These are phyloP conservation scores for Termitomyces sp. DNA, from an alignment of 768 basidiomycete species.

Conservation along the genomic window DNA sequence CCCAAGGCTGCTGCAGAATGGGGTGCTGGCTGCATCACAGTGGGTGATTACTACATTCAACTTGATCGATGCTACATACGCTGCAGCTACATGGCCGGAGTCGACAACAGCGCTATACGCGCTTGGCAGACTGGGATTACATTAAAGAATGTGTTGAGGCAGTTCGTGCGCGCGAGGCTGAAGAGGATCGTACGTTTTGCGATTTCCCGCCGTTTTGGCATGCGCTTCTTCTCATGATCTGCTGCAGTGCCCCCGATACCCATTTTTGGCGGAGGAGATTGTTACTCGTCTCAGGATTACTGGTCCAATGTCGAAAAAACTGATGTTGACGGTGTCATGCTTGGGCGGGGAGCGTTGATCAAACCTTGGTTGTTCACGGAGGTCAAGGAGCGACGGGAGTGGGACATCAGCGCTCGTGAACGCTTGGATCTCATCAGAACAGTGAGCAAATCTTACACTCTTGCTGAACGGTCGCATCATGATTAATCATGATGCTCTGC, in stretches of 20 bases:
- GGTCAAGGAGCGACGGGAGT: conserved; percentile 85
- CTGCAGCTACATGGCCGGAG: conserved; percentile 90
- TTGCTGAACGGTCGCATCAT: not conserved
- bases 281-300: conserved; percentile 83
- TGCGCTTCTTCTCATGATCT: not conserved
- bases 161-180: conserved; percentile 64
- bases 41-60: conserved; percentile 13
- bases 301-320: conserved; percentile 69
- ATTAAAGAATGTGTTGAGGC: conserved; percentile 82
- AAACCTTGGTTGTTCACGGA: conserved; percentile 98
- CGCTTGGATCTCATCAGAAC: conserved; percentile 73
- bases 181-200: conserved; percentile 58
- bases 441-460: conserved; percentile 31
- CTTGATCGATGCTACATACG: not conserved
- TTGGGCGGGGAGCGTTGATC: conserved; percentile 90
- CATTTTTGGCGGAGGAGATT: conserved; percentile 95
- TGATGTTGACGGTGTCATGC: conserved; percentile 94
- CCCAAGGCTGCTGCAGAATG: conserved; percentile 60
- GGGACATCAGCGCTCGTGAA: conserved; percentile 88
- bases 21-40: conserved; percentile 39
- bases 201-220: not conserved
- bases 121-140: conserved; percentile 92
- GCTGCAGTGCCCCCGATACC: conserved; percentile 72
- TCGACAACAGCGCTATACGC: conserved; percentile 90
- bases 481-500: not conserved